Evolutionary conservation across 768 basidiomycete species (phyloP).

Genomic region (Pisolithus albus): DNA sequence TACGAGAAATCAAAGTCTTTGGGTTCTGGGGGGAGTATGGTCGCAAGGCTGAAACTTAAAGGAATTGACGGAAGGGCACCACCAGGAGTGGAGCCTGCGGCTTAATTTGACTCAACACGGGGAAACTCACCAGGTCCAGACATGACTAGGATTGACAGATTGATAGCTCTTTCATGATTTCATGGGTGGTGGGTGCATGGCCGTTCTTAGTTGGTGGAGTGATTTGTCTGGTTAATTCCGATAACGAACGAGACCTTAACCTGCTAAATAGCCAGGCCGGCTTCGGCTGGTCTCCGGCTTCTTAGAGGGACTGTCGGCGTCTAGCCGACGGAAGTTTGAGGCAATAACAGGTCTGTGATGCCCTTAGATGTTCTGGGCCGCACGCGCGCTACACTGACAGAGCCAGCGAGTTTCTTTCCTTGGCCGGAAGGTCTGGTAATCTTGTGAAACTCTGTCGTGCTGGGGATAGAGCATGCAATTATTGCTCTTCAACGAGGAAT

Average conservation of each 20-base stretch:
- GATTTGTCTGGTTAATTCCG: too few species aligned
- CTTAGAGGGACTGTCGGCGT: conserved; percentile 82
- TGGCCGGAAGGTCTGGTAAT: conserved; percentile 71
- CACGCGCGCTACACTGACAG: conserved; percentile 86
- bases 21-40: conserved; percentile 48
- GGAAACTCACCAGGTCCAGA: too few species aligned
- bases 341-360: conserved; percentile 91
- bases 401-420: conserved; percentile 76
- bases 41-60: conserved; percentile 66
- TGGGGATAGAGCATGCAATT: too few species aligned
- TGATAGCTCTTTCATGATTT: too few species aligned
- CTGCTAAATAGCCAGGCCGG: conserved; percentile 19
- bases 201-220: conserved; percentile 69
- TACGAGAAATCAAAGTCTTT: conserved; percentile 71
- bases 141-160: too few species aligned
- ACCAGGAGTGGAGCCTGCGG: conserved; percentile 87
- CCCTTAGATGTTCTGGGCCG: conserved; percentile 87
- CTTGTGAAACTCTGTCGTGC: too few species aligned
- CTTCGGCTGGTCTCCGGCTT: conserved; percentile 70
- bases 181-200: conserved; percentile 77
- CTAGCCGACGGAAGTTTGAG: conserved; percentile 81
- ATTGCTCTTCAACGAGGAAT: too few species aligned
- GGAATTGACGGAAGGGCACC: conserved; percentile 46
- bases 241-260: too few species aligned
- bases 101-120: too few species aligned